These are phyloP conservation scores for Globisporangium okanoganense DNA, from an alignment of 352 stramenopile species.

Conservation along the genomic window DNA sequence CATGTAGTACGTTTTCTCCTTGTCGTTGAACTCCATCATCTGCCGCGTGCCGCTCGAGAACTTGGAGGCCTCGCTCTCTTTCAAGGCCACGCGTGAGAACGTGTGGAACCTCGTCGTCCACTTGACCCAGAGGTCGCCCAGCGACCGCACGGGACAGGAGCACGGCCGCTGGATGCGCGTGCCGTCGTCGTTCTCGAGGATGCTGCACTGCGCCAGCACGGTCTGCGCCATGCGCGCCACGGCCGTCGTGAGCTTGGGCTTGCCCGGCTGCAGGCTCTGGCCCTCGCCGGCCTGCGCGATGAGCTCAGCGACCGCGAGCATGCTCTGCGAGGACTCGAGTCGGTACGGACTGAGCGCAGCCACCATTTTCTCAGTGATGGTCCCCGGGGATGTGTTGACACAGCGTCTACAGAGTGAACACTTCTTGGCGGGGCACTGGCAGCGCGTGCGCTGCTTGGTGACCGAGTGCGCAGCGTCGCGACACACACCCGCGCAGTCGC, in stretches of 20 bases:
- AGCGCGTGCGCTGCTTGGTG: conserved; percentile 66
- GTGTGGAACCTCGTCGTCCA: conserved; percentile 79
- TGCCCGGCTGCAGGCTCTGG: conserved; percentile 27
- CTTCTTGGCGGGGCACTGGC: conserved; percentile 76
- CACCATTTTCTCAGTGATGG: conserved; percentile 67
- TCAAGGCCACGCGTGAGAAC: conserved; percentile 61
- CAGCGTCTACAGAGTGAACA: conserved; percentile 75
- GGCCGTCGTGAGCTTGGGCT: conserved; percentile 46
- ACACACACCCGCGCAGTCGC: conserved; percentile 68
- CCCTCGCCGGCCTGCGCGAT: conserved; percentile 52
- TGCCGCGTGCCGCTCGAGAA: conserved; percentile 76
- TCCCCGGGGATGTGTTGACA: conserved; percentile 45
- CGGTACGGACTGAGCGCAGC: conserved; percentile 49
- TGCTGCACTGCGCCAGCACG: conserved; percentile 67
- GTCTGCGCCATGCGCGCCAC: conserved; percentile 59
- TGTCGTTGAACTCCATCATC: conserved; percentile 78
- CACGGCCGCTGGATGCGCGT: conserved; percentile 68
- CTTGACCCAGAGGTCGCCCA: conserved; percentile 77
- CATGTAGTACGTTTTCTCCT: conserved; percentile 57
- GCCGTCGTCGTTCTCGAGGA: conserved; percentile 53
- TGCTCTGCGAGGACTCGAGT: conserved; percentile 22
- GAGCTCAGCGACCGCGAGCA: conserved; percentile 44
- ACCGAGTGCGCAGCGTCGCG: conserved; percentile 58
- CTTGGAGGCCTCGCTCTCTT: conserved; percentile 46
- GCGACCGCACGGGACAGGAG: conserved; percentile 62